These are phyloP conservation scores for Eucalyptus pauciflora DNA, from an alignment of 345 rosid genomes.

Conservation along the genomic window DNA sequence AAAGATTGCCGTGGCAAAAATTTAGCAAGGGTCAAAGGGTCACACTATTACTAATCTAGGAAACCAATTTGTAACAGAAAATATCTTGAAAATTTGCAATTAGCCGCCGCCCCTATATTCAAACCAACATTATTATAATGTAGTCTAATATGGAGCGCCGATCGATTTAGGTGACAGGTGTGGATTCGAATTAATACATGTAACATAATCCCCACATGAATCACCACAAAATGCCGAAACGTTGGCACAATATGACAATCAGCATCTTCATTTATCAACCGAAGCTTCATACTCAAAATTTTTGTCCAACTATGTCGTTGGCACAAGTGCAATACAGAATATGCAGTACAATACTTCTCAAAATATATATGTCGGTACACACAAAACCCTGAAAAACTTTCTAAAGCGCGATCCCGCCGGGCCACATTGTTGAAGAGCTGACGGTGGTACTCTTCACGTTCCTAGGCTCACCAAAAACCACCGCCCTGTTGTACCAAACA, in stretches of 20 bases:
- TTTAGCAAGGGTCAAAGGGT: no score
- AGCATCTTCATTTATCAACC: not conserved
- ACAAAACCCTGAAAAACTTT: not conserved
- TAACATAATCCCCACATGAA: not conserved
- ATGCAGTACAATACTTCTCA: not conserved
- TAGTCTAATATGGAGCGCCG: fast-evolving
- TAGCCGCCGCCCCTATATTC: not conserved
- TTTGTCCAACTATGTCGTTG: not conserved
- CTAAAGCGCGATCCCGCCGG: not conserved
- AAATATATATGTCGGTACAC: not conserved
- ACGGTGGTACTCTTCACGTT: not conserved
- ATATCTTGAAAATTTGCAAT: not conserved
- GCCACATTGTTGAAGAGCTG: not conserved
- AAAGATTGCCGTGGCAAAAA: not conserved
- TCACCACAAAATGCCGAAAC: fast-evolving
- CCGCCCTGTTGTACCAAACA: not conserved
- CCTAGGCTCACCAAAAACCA: not conserved
- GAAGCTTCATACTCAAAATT: not conserved
- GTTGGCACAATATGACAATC: not conserved
- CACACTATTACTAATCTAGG: fast-evolving
- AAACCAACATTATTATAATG: not conserved
- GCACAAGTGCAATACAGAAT: not conserved
- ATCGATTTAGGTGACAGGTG: not conserved
- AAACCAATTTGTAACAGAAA: not conserved
- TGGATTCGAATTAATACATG: fast-evolving